Evolutionary conservation across 208 protist genomes (phyloP).

Genomic region (Acanthamoeba sp.): DNA sequence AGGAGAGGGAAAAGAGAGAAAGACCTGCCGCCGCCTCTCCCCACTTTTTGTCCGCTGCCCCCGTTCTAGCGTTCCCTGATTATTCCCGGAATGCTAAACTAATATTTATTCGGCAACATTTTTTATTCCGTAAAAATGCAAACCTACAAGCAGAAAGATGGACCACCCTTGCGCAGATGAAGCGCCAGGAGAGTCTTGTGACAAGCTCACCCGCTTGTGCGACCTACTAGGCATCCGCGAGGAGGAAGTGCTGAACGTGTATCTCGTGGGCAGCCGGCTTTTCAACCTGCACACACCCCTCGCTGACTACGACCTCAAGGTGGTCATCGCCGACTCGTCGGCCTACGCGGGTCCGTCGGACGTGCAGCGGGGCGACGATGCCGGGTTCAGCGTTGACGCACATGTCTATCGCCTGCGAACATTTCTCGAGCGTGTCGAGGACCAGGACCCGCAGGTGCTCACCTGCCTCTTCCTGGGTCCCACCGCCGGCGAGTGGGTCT

Average conservation of each 20-base stretch:
- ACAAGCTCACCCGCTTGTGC: not conserved
- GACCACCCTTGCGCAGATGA: not conserved
- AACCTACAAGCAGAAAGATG: not conserved
- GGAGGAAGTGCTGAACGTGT: conserved; percentile 1
- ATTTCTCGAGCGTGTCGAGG: conserved; percentile 3
- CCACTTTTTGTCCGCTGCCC: not conserved
- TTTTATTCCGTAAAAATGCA: not conserved
- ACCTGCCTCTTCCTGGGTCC: not conserved
- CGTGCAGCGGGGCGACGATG: not conserved
- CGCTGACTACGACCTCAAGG: conserved; percentile 39
- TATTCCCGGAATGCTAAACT: not conserved
- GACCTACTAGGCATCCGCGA: not conserved
- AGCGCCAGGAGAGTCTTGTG: not conserved
- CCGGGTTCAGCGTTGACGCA: not conserved
- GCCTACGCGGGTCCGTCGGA: not conserved
- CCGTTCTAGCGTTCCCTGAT: not conserved
- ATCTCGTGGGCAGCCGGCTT: not conserved
- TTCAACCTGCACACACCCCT: not conserved
- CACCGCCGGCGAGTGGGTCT: not conserved
- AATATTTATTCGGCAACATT: not conserved
- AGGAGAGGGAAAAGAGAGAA: conserved; percentile 52
- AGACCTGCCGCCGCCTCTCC: not conserved
- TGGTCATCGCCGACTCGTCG: not conserved
- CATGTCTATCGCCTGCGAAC: not conserved
- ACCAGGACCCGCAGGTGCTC: conserved; percentile 39